These are phyloP conservation scores for Spirogloea muscicola DNA, from an alignment of 139 green algal species.

Conservation along the genomic window DNA sequence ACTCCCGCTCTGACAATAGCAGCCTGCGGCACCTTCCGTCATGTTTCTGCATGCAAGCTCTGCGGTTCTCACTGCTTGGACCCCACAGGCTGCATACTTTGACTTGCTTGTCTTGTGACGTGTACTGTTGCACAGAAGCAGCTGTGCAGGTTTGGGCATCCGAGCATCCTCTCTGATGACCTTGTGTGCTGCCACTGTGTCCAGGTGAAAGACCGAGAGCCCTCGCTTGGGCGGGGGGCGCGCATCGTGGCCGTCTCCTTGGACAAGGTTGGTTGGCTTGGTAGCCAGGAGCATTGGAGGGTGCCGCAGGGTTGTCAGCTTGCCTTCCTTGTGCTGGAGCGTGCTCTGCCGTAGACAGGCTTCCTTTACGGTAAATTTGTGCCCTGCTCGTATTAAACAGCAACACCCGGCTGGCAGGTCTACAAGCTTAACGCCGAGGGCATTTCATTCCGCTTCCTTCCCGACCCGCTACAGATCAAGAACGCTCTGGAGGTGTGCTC, in stretches of 20 bases:
- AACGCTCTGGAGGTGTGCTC: constrained; percentile 29
- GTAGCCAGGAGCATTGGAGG: neutral
- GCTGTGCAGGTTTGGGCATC: neutral
- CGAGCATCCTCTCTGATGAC: neutral
- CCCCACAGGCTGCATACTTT: neutral
- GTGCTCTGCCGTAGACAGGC: too few species aligned
- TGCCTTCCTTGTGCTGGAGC: too few species aligned
- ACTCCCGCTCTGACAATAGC: neutral
- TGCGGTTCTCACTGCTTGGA: neutral
- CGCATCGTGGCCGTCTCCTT: constrained; percentile 28
- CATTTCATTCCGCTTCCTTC: constrained; percentile 42
- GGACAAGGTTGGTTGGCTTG: constrained; percentile 26
- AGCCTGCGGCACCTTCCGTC: neutral
- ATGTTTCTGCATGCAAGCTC: neutral
- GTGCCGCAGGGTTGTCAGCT: neutral
- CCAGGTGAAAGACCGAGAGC: constrained; percentile 40
- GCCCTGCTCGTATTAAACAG: too few species aligned
- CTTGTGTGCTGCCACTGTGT: too few species aligned
- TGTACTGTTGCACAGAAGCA: neutral
- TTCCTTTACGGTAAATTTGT: too few species aligned
- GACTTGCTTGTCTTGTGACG: neutral
- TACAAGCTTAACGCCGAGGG: constrained; percentile 35
- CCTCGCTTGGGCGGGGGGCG: constrained; percentile 19
- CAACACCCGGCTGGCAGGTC: too few species aligned
- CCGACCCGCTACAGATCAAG: constrained; percentile 36